Percentiles rank a stretch among this genome's conserved stretches.
Evolutionary conservation across 169 alveolate species (phyloP).

Genomic region (Pseudocohnilembus persalinus): DNA sequence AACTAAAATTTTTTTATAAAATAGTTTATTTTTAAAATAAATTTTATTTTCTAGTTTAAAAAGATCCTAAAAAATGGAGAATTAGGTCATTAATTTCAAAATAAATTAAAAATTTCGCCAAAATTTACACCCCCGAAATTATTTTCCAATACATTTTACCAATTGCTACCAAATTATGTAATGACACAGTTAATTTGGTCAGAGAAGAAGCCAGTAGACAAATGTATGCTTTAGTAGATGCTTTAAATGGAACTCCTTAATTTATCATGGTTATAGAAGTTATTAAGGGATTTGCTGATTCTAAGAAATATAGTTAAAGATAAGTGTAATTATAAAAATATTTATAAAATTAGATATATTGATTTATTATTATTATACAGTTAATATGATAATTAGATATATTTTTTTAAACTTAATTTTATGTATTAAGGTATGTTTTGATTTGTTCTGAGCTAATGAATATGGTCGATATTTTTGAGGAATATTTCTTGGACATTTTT

Average conservation of each 20-base stretch:
- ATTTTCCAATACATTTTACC: slow-evolving; percentile 42
- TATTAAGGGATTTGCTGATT: slow-evolving; percentile 8
- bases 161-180: slow-evolving; percentile 41
- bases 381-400: not conserved
- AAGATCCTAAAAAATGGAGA: slow-evolving; percentile 52
- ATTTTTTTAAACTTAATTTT: not conserved
- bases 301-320: slow-evolving; percentile 10
- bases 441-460: slow-evolving; percentile 19
- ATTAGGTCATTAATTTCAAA: slow-evolving; percentile 40
- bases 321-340: slow-evolving; percentile 2
- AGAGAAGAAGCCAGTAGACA: slow-evolving; percentile 24
- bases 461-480: not conserved
- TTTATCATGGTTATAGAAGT: slow-evolving; percentile 1
- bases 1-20: not conserved
- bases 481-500: not conserved
- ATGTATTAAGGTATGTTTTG: not conserved
- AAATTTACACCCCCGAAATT: slow-evolving; percentile 25
- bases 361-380: not conserved
- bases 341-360: not conserved
- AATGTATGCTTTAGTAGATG: not conserved
- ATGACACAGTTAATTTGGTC: slow-evolving; percentile 41
- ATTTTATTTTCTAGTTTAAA: slow-evolving; percentile 6
- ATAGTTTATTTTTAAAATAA: not conserved
- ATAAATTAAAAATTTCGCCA: slow-evolving; percentile 27
- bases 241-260: not conserved